A percentile compares a stretch with the other conserved stretches of the same genome.
phyloP scores from a whole-genome alignment of 2,329 filamentous ascomycete species.

The Madurella mycetomatis region DNA sequence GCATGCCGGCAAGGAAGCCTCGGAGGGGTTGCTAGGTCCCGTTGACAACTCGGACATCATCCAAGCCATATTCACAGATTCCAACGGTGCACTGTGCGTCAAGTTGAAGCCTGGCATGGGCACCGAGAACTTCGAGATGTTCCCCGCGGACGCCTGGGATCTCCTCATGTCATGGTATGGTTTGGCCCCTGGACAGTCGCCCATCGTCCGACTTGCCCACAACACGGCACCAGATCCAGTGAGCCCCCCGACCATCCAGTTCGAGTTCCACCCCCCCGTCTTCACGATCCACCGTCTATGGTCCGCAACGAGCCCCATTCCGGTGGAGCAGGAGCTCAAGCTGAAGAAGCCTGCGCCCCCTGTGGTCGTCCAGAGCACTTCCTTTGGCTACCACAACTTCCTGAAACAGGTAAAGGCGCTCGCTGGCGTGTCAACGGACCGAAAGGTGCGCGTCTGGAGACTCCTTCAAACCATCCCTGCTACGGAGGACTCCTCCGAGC shows the following conservation, averaged over 20 bases:
- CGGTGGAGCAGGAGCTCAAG: constrained; percentile 55
- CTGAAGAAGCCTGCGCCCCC: constrained; percentile 58
- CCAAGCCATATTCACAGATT: constrained; percentile 52
- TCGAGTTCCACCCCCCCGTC: constrained; percentile 79
- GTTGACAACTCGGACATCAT: constrained; percentile 86
- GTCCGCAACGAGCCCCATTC: constrained; percentile 52
- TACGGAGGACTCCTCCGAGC: constrained; percentile 32
- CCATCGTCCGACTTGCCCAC: constrained; percentile 72
- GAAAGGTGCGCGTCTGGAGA: constrained; percentile 74
- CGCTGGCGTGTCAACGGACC: constrained; percentile 61
- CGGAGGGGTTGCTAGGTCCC: constrained; percentile 63
- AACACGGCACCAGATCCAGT: constrained; percentile 61
- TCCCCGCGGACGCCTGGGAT: constrained; percentile 78
- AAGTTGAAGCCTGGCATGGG: constrained; percentile 67
- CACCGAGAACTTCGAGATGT: constrained; percentile 68
- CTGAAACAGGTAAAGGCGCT: constrained; percentile 67
- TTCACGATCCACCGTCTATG: constrained; percentile 80
- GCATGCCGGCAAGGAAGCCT: constrained; percentile 53
- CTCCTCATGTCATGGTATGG: constrained; percentile 80
- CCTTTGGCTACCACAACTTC: constrained; percentile 68
- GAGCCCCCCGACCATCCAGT: constrained; percentile 63
- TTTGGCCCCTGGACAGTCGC: constrained; percentile 60
- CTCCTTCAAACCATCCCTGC: constrained; percentile 47
- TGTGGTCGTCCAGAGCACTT: constrained; percentile 66
- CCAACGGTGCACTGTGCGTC: constrained; percentile 56